These are phyloP conservation scores for Golovinomyces cichoracearum DNA, from an alignment of 2,329 filamentous ascomycete species.

Conservation along the genomic window DNA sequence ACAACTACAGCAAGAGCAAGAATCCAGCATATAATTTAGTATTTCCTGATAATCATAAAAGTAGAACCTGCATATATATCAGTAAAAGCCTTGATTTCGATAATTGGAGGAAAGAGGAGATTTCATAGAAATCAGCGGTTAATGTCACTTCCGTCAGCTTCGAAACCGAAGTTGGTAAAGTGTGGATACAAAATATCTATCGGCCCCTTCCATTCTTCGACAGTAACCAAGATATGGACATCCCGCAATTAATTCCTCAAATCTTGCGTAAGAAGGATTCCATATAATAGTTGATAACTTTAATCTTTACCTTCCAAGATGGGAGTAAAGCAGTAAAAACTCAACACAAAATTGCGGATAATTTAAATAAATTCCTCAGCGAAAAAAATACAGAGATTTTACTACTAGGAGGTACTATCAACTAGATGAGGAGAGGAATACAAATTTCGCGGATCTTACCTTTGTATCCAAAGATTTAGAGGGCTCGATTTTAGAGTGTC, in stretches of 20 bases:
- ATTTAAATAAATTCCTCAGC: not conserved
- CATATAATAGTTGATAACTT: not conserved
- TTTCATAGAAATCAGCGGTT: not conserved
- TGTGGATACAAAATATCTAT: not conserved
- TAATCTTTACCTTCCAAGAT: not conserved
- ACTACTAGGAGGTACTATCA: not conserved
- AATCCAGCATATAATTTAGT: not conserved
- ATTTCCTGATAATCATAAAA: not conserved
- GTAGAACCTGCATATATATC: not conserved
- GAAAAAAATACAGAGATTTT: not conserved
- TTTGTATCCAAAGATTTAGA: not conserved
- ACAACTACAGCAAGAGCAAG: not conserved
- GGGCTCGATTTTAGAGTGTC: not conserved
- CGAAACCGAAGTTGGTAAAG: not conserved
- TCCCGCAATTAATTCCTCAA: not conserved
- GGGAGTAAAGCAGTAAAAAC: not conserved
- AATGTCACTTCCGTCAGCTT: not conserved
- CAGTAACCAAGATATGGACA: not conserved
- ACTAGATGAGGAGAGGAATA: not conserved
- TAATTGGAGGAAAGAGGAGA: not conserved
- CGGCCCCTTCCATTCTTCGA: not conserved
- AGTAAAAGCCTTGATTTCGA: not conserved
- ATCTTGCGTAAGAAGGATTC: not conserved
- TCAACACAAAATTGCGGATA: not conserved
- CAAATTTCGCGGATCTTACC: not conserved